Evolutionary conservation across 208 protist species (phyloP).

Genomic region (Trypanosoma melophagium): DNA sequence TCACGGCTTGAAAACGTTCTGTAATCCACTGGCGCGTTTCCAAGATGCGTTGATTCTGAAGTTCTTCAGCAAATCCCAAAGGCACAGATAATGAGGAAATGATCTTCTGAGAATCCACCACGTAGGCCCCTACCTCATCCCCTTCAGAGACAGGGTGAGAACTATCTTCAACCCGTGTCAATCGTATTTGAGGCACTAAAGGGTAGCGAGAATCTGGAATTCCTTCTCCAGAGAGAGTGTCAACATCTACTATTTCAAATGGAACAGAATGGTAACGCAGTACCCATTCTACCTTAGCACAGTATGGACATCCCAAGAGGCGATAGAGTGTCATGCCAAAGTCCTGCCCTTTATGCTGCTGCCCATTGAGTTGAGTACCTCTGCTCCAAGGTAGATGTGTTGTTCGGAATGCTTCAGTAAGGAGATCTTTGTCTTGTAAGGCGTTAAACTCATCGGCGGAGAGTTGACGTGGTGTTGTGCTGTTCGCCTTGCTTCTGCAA

Average conservation of each 20-base stretch:
- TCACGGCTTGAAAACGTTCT: constrained; percentile 64
- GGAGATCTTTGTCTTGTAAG: constrained; percentile 43
- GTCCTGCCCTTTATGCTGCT: constrained; percentile 28
- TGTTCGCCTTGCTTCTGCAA: not conserved
- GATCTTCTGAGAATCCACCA: constrained; percentile 73
- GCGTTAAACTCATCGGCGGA: constrained; percentile 69
- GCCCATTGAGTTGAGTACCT: constrained; percentile 8
- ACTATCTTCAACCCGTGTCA: constrained; percentile 31
- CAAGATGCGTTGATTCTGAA: constrained; percentile 43
- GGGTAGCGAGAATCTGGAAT: constrained; percentile 65
- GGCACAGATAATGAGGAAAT: constrained; percentile 46
- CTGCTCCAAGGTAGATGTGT: constrained; percentile 58
- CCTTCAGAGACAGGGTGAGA: not conserved
- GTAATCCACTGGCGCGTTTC: constrained; percentile 70
- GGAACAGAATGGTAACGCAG: constrained; percentile 67
- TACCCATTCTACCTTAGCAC: constrained; percentile 79
- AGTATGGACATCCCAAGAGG: constrained; percentile 82
- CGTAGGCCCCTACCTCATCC: constrained; percentile 28
- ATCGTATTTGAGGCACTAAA: constrained; percentile 70
- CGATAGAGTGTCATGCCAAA: constrained; percentile 64
- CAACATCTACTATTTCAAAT: constrained; percentile 63
- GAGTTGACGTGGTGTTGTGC: constrained; percentile 21
- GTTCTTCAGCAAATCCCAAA: constrained; percentile 49
- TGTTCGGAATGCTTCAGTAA: constrained; percentile 41
- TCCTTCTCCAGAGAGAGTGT: constrained; percentile 64